These are phyloP conservation scores for Chaetomiaceae sp. DNA, from an alignment of 2,329 filamentous ascomycete genomes.

Conservation along the genomic window DNA sequence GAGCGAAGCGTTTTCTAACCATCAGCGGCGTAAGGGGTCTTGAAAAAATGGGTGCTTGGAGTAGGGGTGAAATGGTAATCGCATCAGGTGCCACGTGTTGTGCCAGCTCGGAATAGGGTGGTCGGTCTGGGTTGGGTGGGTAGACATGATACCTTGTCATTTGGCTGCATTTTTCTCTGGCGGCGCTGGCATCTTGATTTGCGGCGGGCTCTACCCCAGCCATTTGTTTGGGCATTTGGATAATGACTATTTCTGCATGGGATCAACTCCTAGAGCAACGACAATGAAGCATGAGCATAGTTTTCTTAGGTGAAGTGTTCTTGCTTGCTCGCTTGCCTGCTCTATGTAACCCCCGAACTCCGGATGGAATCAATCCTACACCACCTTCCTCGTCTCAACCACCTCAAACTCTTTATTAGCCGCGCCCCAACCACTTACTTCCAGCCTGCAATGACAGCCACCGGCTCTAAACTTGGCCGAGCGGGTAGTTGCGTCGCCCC, in stretches of 20 bases:
- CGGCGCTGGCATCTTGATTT: constrained; percentile 8
- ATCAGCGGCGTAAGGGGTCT: not conserved
- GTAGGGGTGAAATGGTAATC: not conserved
- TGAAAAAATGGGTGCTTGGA: not conserved
- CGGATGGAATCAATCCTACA: no score
- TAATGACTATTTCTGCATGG: not conserved
- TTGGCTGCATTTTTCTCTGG: constrained; percentile 4
- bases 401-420: no score
- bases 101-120: not conserved
- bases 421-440: no score
- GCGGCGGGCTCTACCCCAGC: constrained; percentile 4
- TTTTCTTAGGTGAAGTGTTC: not conserved
- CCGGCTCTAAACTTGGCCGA: no score
- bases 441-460: no score
- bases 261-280: constrained; percentile 11
- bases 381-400: no score
- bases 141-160: constrained; percentile 14
- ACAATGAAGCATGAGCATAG: constrained; percentile 1
- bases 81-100: constrained; percentile 4
- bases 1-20: not conserved
- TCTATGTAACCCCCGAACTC: not conserved
- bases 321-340: not conserved
- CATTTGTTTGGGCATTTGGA: constrained; percentile 1
- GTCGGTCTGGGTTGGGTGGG: not conserved
- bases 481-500: no score